Evolutionary conservation across 495 filamentous ascomycete species (phyloP), one percentile per base, ranked within the genome.

Genomic region (Penicillium maclennaniae): DNA sequence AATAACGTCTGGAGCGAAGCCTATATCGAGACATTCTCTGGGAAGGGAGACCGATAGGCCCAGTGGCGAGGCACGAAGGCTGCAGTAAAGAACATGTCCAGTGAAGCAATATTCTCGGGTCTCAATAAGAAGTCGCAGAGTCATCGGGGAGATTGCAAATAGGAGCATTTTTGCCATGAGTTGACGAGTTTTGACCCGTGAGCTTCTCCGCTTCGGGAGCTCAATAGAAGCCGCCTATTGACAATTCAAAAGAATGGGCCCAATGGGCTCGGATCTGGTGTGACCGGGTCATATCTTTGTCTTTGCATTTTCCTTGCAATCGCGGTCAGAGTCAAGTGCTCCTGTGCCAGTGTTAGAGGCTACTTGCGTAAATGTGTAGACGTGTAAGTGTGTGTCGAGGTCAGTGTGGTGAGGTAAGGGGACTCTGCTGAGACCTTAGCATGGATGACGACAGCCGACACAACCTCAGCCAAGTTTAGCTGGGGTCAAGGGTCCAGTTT

Each of bases 21-120:
- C 54, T 56, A 26, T 38, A 47, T 52, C 54, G 38, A 56, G 48
- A 56, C 54, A 56, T 40, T 17, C 31, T 34, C 10, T 34, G 8
- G 31, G 31, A 34, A 34, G 10, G 31, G 31, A 34, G 31, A 14
- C 8, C 3, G 31, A 1, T 14, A 34, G 15, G 31, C 9, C 31
- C 31, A 12, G 8, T 14, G 15, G 10, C 31, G 15, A 14, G 31
- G 31, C 31, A 14, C 3, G 31, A 34, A 34, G 31, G 31, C 14
- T 34, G 31, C 31, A 12, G 31, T 12, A 12, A 34, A 19, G 45
- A 47, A 47, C 45, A 28, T 47, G 31, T 21, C 54, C 47, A 51
- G 25, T 51, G 49, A 47, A 43, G 37, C 45, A 56, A 12, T 34
- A 12, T 34, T 34, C 9, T 14, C 1, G 31, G 31, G 8, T 34